Evolutionary conservation across 345 rosid genomes (phyloP), one percentile per base, ranked within the genome.

Genomic region (Sisymbrium irio): DNA sequence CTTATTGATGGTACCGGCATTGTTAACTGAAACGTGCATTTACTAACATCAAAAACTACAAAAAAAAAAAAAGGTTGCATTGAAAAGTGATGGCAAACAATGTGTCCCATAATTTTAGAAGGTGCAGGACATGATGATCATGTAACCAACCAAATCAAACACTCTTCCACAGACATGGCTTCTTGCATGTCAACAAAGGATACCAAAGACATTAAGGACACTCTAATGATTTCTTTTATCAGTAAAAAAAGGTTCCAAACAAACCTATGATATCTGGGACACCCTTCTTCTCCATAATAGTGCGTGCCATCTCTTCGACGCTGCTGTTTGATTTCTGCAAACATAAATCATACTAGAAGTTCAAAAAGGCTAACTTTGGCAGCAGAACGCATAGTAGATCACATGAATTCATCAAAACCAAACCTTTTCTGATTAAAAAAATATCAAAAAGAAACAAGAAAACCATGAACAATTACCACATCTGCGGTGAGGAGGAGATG

Each of bases 201-300:
- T 47, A 7, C 30, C 35, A 28, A 47, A 47, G 10, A 59, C 58
- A 10, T 36, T n/a, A 44, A 20, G 27, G 17, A 45, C 20, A 57
- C 17, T 56, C 37, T 46, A 22, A 25, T 22, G 47, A 22, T 47
- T 9, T 35, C 59, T 71, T 71, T 47, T 8, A 58, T 35, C 36
- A 51, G 3, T 33, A 2, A 15, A 33, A 50, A 36, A 59, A 32
- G 18, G 63, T 20, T 71, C 20, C 6, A 14, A 39, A 36, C 8
- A 53, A 77, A 90, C 98, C 95, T 61, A 94, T 86, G 32, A 94
- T 91, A 77, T 94, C 97, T 4, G 97, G 98, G 70, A 87, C 82
- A 17, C 89, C 89, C 70, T 89, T 91, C 82, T 91, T 91, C 71
- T 94, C 98, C 84, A 86, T 47, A 45, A 94, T 82, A 40, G 75